These are phyloP conservation scores for Sordariomycetes sp. DNA, from an alignment of 2,329 filamentous ascomycete species.

Conservation along the genomic window DNA sequence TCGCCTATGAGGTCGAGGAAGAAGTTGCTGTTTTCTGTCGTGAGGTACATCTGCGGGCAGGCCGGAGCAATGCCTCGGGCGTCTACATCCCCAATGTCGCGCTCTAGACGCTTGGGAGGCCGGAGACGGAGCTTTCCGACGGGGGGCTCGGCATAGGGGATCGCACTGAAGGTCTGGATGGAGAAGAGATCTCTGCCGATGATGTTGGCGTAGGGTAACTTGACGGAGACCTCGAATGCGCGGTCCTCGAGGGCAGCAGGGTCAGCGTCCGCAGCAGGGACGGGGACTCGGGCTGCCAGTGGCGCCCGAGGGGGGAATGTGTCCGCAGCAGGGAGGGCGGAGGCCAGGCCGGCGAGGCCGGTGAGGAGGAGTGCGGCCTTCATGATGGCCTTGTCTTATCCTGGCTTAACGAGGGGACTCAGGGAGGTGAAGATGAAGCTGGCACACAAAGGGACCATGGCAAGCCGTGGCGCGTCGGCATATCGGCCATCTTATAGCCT, in stretches of 20 bases:
- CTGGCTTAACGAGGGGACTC: not conserved
- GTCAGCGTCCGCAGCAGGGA: not conserved
- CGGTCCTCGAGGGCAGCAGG: constrained; percentile 1
- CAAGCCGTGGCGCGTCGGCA: not conserved
- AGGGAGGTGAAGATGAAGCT: not conserved
- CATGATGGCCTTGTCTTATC: not conserved
- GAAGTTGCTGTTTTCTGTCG: constrained; percentile 19
- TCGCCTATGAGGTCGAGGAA: constrained; percentile 22
- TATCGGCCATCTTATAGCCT: not conserved
- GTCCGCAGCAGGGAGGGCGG: constrained; percentile 1
- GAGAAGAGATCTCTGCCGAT: constrained; percentile 10
- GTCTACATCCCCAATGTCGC: constrained; percentile 34
- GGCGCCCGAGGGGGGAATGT: not conserved
- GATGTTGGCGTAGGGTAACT: constrained; percentile 10
- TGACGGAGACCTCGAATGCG: constrained; percentile 7
- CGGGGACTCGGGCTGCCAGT: not conserved
- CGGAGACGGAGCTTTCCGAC: constrained; percentile 43
- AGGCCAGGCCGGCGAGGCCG: not conserved
- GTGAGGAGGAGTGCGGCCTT: not conserved
- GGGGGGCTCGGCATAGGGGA: constrained; percentile 51
- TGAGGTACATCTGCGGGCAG: constrained; percentile 46
- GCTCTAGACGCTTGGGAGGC: constrained; percentile 37
- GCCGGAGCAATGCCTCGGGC: constrained; percentile 32
- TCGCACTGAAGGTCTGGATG: constrained; percentile 47
- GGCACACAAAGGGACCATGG: not conserved